Evolutionary conservation across 495 filamentous ascomycete species (phyloP).

Genomic region (Oleoguttula mirabilis): DNA sequence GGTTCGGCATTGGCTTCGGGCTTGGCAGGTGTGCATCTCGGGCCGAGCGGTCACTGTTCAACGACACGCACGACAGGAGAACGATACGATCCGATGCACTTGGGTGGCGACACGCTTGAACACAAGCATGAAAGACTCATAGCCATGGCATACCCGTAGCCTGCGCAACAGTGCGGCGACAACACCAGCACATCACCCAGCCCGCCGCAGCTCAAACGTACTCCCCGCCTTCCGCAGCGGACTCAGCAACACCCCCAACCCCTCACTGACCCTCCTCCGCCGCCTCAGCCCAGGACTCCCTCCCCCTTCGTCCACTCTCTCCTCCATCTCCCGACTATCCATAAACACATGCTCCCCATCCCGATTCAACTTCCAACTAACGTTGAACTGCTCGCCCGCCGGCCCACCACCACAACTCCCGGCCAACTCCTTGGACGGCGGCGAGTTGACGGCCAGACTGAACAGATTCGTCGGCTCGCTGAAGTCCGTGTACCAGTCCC

Average conservation of each 20-base stretch:
- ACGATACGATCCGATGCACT: too few relatives aligned
- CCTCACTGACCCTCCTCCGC: neutral
- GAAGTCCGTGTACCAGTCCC: constrained; percentile 57
- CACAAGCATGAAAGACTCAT: too few relatives aligned
- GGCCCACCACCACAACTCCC: constrained; percentile 29
- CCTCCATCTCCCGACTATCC: constrained; percentile 7
- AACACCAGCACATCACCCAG: too few relatives aligned
- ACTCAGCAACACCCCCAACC: neutral
- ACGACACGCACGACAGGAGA: too few relatives aligned
- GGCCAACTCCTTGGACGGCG: constrained; percentile 39
- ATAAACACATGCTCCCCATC: constrained; percentile 13
- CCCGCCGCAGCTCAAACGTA: neutral
- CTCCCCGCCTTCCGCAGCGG: neutral
- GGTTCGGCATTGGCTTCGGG: too few relatives aligned
- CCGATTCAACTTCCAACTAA: constrained; percentile 9
- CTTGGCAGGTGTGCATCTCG: too few relatives aligned
- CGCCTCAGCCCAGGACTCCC: neutral
- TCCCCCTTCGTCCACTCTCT: neutral
- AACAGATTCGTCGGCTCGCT: constrained; percentile 66
- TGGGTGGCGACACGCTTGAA: too few relatives aligned
- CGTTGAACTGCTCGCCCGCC: constrained; percentile 6
- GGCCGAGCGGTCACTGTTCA: too few relatives aligned
- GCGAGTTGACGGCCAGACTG: constrained; percentile 54
- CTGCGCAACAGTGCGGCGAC: too few relatives aligned
- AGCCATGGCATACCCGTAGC: too few relatives aligned